Percentiles rank a stretch among this genome's conserved stretches.
These are phyloP conservation scores for Candida pini DNA, from an alignment of 805 yeast genomes.

Conservation along the genomic window DNA sequence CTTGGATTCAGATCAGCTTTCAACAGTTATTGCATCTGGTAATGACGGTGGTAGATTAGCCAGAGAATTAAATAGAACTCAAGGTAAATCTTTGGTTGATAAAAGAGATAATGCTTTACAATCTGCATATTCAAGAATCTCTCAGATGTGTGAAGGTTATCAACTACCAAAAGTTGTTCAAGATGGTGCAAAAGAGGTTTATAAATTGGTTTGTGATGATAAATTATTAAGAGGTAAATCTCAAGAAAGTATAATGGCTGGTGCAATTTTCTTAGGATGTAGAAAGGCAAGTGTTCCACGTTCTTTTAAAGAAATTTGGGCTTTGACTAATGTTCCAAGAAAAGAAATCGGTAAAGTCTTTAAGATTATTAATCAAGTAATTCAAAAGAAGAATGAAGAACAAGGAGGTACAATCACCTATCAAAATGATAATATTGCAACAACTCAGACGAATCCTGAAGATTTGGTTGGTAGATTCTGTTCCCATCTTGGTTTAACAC, in stretches of 20 bases:
- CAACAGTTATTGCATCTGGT: slow-evolving; percentile 85
- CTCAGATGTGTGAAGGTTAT: slow-evolving; percentile 96
- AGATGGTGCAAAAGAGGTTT: slow-evolving; percentile 96
- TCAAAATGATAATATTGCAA: slow-evolving; percentile 46
- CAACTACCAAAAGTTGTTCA: slow-evolving; percentile 92
- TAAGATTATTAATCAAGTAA: slow-evolving; percentile 64
- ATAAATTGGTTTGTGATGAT: slow-evolving; percentile 85
- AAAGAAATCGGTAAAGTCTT: slow-evolving; percentile 92
- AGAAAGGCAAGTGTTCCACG: slow-evolving; percentile 91
- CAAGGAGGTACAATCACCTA: slow-evolving; percentile 37
- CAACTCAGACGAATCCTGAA: slow-evolving; percentile 88
- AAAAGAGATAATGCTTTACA: slow-evolving; percentile 82
- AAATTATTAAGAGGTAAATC: slow-evolving; percentile 82
- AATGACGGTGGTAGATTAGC: slow-evolving; percentile 82
- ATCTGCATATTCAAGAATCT: slow-evolving; percentile 82
- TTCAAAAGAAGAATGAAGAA: slow-evolving; percentile 49
- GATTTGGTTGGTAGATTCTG: slow-evolving; percentile 94
- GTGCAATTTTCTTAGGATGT: slow-evolving; percentile 91
- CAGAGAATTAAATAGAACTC: slow-evolving; percentile 88
- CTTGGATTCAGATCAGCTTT: slow-evolving; percentile 84
- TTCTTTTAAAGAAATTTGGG: slow-evolving; percentile 93
- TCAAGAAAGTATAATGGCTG: slow-evolving; percentile 93
- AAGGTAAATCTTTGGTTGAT: slow-evolving; percentile 78
- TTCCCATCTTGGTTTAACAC: slow-evolving; percentile 83
- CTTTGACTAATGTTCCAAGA: slow-evolving; percentile 86